Conservation (phyloP, 805 yeast species). For the Lachancea cidri region DNA sequence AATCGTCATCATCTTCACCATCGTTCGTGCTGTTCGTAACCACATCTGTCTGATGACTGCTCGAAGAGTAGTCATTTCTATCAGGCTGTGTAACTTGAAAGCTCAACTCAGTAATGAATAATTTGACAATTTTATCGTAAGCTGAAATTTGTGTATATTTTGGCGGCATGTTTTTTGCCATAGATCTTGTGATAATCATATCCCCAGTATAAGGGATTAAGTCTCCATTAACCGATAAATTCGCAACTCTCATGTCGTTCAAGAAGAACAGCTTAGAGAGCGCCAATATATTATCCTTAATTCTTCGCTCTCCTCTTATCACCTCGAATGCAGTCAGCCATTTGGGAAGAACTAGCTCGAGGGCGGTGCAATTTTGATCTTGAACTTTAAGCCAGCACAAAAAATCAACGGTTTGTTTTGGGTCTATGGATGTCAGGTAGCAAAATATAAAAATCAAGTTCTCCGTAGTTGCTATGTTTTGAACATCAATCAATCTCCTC, state of each 20-base stretch:
- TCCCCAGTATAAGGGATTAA: slow-evolving; percentile 53
- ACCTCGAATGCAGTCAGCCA: slow-evolving; percentile 85
- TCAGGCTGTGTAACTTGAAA: slow-evolving; percentile 55
- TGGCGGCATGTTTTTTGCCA: slow-evolving; percentile 62
- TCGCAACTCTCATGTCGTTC: slow-evolving; percentile 47
- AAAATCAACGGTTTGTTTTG: slow-evolving; percentile 58
- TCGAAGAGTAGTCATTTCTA: slow-evolving; percentile 16
- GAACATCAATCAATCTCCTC: slow-evolving; percentile 56
- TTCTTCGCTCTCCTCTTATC: slow-evolving; percentile 71
- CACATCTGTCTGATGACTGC: too few relatives aligned
- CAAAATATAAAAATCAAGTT: slow-evolving; percentile 74
- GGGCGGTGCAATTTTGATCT: slow-evolving; percentile 36
- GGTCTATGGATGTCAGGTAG: slow-evolving; percentile 57
- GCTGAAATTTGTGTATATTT: slow-evolving; percentile 63
- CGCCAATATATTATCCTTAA: slow-evolving; percentile 62
- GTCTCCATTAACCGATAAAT: slow-evolving; percentile 70
- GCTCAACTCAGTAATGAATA: slow-evolving; percentile 63
- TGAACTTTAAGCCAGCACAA: slow-evolving; percentile 39
- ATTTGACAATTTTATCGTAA: slow-evolving; percentile 63
- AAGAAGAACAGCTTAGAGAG: slow-evolving; percentile 59
- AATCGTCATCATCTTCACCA: slow-evolving; percentile 44
- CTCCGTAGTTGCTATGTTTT: slow-evolving; percentile 69
- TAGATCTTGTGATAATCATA: slow-evolving; percentile 79
- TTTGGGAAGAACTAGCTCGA: slow-evolving; percentile 57
- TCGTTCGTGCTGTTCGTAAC: slow-evolving; percentile 16